phyloP scores from a whole-genome alignment of 2,329 filamentous ascomycete species.

The Diplodia sapinea region DNA sequence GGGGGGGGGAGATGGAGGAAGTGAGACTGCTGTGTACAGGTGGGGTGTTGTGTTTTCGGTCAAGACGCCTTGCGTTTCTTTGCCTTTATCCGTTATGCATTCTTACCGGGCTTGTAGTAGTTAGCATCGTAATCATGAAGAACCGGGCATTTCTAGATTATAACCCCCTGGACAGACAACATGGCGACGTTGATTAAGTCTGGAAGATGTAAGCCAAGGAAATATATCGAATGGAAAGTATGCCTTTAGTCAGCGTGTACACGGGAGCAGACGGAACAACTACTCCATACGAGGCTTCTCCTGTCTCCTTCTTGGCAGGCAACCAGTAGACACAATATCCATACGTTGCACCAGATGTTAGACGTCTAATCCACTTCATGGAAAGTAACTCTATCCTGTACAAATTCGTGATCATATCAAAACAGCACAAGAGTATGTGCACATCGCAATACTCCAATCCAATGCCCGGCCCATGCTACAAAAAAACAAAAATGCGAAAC shows the following conservation, averaged over 20 bases:
- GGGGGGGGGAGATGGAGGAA: background rate
- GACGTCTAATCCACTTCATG: background rate
- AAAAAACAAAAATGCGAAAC: background rate
- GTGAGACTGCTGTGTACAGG: no score
- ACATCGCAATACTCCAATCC: background rate
- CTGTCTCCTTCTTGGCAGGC: no score
- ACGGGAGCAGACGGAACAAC: no score
- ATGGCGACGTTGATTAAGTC: background rate
- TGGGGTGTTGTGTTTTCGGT: background rate
- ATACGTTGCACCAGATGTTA: no score
- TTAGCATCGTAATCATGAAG: background rate
- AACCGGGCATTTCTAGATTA: no score
- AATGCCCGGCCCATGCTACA: background rate
- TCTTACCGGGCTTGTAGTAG: background rate
- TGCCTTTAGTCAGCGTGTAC: no score
- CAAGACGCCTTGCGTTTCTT: background rate
- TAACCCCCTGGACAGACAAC: background rate
- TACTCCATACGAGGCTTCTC: no score
- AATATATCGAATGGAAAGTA: no score
- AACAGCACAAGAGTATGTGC: background rate
- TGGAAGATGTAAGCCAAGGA: background rate
- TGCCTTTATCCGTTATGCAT: background rate
- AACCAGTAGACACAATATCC: no score
- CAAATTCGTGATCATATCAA: background rate
- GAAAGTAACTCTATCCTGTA: background rate